Conservation (phyloP, 805 yeast species). For the Saccharomycopsis amapae region DNA sequence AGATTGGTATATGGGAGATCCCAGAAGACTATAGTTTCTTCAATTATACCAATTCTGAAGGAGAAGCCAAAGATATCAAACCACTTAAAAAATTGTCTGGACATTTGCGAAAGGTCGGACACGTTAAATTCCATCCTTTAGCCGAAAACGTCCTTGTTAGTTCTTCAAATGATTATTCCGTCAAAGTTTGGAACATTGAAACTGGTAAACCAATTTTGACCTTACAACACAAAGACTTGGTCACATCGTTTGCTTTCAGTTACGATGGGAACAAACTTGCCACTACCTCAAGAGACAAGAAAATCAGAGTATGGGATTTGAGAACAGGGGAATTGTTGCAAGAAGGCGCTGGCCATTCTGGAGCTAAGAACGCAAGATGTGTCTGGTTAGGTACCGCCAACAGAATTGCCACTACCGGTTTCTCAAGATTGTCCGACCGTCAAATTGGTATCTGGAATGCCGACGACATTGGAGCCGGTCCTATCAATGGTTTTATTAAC, state of each 20-base stretch:
- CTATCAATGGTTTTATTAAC: slow-evolving; percentile 80
- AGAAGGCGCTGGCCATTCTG: slow-evolving; percentile 86
- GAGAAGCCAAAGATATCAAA: slow-evolving; percentile 55
- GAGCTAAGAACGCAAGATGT: slow-evolving; percentile 85
- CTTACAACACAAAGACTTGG: slow-evolving; percentile 80
- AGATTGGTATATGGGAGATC: slow-evolving; percentile 78
- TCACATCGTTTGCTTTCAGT: slow-evolving; percentile 88
- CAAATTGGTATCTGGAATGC: slow-evolving; percentile 94
- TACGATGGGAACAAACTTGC: slow-evolving; percentile 83
- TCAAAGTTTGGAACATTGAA: slow-evolving; percentile 85
- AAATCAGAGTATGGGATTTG: slow-evolving; percentile 85
- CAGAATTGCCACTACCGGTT: slow-evolving; percentile 88
- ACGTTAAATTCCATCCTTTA: slow-evolving; percentile 80
- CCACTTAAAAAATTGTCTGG: slow-evolving; percentile 72
- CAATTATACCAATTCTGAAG: slow-evolving; percentile 46
- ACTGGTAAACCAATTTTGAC: slow-evolving; percentile 65
- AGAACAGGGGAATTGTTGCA: slow-evolving; percentile 64
- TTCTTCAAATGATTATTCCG: slow-evolving; percentile 82
- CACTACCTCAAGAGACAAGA: slow-evolving; percentile 86
- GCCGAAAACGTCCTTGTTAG: slow-evolving; percentile 85
- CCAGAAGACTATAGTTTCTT: slow-evolving; percentile 77
- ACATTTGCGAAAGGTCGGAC: slow-evolving; percentile 93
- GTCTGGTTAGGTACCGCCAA: slow-evolving; percentile 86
- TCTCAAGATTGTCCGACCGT: slow-evolving; percentile 86
- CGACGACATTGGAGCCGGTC: slow-evolving; percentile 63